Percentiles rank a stretch among this genome's conserved stretches.
These are phyloP conservation scores for Corymbia calophylla DNA, from an alignment of 441 rosid genomes.

Conservation along the genomic window DNA sequence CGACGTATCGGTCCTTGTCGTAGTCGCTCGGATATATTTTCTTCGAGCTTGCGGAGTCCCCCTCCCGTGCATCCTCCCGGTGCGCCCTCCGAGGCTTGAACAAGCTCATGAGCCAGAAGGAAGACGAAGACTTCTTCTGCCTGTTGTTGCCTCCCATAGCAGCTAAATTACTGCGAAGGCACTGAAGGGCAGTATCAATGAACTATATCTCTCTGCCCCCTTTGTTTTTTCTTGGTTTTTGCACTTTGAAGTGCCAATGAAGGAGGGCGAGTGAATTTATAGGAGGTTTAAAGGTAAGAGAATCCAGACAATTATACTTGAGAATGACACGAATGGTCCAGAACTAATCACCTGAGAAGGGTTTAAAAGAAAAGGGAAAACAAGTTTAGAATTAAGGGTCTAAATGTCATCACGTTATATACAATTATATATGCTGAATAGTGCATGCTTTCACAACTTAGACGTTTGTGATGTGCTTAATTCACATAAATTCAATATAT, in stretches of 20 bases:
- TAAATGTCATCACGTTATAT: not conserved
- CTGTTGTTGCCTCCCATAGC: slow-evolving; percentile 33
- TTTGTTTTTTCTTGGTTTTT: not conserved
- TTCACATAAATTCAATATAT: not conserved
- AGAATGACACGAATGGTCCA: not conserved
- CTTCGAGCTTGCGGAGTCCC: not conserved
- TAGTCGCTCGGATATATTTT: not conserved
- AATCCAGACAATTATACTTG: not conserved
- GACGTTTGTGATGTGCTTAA: not conserved
- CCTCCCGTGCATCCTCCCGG: not conserved
- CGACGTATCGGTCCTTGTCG: not conserved
- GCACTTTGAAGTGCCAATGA: not conserved
- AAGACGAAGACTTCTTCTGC: slow-evolving; percentile 25
- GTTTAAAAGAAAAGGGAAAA: not conserved
- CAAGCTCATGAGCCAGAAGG: slow-evolving; percentile 25
- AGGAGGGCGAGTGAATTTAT: not conserved
- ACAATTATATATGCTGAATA: not conserved
- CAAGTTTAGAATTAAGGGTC: not conserved
- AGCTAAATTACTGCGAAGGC: not conserved
- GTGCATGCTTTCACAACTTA: not conserved
- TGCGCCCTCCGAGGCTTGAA: slow-evolving; percentile 30
- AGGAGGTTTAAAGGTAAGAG: not conserved
- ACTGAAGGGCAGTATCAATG: not conserved
- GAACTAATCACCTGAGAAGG: not conserved
- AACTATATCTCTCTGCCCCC: not conserved